phyloP scores from a whole-genome alignment of 2,329 filamentous ascomycete genomes.

The Alternaria incomplexa region DNA sequence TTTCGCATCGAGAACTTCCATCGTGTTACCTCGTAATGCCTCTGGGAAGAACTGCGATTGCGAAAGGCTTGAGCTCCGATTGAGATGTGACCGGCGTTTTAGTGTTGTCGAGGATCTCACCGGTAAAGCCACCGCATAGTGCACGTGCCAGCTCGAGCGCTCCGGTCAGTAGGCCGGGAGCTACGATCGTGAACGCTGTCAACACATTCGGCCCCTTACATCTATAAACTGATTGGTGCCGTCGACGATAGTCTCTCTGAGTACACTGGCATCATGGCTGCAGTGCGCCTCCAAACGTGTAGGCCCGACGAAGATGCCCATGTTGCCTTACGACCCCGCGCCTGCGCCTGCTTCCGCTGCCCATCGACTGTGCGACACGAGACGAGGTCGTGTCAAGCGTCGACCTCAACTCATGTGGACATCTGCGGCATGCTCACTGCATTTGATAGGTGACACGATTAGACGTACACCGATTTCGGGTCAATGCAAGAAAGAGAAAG shows the following conservation, averaged over 20 bases:
- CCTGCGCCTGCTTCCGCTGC: conserved; percentile 4
- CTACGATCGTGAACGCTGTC: neutral
- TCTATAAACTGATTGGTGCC: neutral
- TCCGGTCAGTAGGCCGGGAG: conserved; percentile 14
- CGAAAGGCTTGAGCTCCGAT: conserved; percentile 10
- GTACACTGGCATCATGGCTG: neutral
- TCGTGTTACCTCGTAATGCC: conserved; percentile 19
- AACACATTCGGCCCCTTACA: conserved; percentile 5
- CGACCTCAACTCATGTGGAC: neutral
- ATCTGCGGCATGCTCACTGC: conserved; percentile 1
- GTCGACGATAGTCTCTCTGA: neutral
- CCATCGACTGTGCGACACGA: conserved; percentile 5
- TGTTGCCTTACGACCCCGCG: conserved; percentile 1
- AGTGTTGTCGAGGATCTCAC: conserved; percentile 15
- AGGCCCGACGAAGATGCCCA: neutral
- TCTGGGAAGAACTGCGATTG: conserved; percentile 15
- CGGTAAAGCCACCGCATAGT: conserved; percentile 16
- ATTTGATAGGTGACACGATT: conserved; percentile 7
- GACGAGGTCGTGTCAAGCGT: neutral
- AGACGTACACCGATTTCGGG: conserved; percentile 10
- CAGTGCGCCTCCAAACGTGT: neutral
- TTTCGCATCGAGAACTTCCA: conserved; percentile 35
- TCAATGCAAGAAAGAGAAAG: conserved; percentile 6
- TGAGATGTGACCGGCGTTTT: conserved; percentile 16
- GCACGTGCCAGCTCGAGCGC: conserved; percentile 4